These are phyloP conservation scores for Melaleuca quinquenervia DNA, from an alignment of 345 rosid species.

Conservation along the genomic window DNA sequence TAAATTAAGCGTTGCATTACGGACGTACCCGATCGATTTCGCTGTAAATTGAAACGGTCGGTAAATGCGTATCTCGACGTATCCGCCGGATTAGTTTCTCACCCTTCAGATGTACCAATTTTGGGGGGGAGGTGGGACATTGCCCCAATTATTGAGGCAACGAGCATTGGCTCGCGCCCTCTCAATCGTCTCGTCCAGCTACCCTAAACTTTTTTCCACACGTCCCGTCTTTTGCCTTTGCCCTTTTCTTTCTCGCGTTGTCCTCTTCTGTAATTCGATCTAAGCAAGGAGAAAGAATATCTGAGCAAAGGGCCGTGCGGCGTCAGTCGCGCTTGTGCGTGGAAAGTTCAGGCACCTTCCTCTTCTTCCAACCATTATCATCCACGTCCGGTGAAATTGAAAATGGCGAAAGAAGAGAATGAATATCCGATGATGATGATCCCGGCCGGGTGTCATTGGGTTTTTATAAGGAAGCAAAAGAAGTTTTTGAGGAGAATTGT, in stretches of 20 bases:
- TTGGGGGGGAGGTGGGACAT: neutral
- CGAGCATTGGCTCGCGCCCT: neutral
- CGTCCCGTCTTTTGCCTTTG: neutral
- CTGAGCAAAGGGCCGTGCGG: neutral
- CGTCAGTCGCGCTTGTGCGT: neutral
- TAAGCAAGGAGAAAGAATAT: neutral
- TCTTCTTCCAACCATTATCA: too few relatives aligned
- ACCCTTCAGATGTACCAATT: too few relatives aligned
- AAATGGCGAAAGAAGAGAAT: neutral
- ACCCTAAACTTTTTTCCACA: neutral
- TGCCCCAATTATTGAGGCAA: neutral
- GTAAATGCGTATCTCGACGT: fast-evolving
- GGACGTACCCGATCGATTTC: neutral
- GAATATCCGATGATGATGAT: too few relatives aligned
- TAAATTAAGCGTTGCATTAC: neutral
- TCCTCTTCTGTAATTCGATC: neutral
- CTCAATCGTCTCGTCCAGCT: neutral
- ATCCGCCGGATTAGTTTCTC: too few relatives aligned
- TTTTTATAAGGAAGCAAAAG: too few relatives aligned
- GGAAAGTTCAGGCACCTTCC: neutral
- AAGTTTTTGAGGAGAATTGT: too few relatives aligned
- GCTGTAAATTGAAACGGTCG: neutral
- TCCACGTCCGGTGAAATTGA: neutral
- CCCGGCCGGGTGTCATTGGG: neutral
- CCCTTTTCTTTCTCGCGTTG: fast-evolving